These are phyloP conservation scores for Russula sp. DNA, from an alignment of 768 basidiomycete genomes.

Conservation along the genomic window DNA sequence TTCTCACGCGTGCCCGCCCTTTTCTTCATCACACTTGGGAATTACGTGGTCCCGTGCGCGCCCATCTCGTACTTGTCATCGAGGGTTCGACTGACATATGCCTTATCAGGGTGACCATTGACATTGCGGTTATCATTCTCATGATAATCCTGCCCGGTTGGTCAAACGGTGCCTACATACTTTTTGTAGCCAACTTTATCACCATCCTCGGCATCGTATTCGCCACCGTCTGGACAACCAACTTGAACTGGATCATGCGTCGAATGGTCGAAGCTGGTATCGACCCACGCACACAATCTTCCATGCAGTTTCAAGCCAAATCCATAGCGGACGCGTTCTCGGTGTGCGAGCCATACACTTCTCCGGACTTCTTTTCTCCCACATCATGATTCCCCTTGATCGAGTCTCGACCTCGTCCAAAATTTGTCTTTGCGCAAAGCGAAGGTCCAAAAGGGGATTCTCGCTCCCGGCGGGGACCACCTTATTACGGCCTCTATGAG, in stretches of 20 bases:
- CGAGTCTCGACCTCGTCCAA: background rate
- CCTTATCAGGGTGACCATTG: slow-evolving; percentile 22
- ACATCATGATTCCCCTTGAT: background rate
- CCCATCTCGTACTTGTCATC: background rate
- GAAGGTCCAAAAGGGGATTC: background rate
- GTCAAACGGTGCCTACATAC: slow-evolving; percentile 22
- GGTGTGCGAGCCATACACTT: slow-evolving; percentile 15
- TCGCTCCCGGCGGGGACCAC: background rate
- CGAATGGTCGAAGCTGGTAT: slow-evolving; percentile 25
- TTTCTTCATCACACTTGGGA: slow-evolving; percentile 27
- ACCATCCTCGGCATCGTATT: slow-evolving; percentile 30
- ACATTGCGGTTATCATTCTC: slow-evolving; percentile 22
- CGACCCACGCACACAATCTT: slow-evolving; percentile 20
- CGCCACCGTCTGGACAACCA: slow-evolving; percentile 30
- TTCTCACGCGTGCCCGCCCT: slow-evolving; percentile 27
- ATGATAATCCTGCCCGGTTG: slow-evolving; percentile 23
- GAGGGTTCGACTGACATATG: slow-evolving; percentile 4
- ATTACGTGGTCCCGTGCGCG: slow-evolving; percentile 29
- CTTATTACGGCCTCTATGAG: background rate
- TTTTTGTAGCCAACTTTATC: slow-evolving; percentile 27
- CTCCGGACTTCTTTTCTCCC: slow-evolving; percentile 1
- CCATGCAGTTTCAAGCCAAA: slow-evolving; percentile 26
- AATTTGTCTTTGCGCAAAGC: background rate
- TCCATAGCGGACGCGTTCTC: slow-evolving; percentile 7
- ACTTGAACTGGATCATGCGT: slow-evolving; percentile 29